Evolutionary conservation across 179 eudicot genomes (phyloP), one percentile per base, ranked within the genome.

Genomic region (Patellifolia procumbens): DNA sequence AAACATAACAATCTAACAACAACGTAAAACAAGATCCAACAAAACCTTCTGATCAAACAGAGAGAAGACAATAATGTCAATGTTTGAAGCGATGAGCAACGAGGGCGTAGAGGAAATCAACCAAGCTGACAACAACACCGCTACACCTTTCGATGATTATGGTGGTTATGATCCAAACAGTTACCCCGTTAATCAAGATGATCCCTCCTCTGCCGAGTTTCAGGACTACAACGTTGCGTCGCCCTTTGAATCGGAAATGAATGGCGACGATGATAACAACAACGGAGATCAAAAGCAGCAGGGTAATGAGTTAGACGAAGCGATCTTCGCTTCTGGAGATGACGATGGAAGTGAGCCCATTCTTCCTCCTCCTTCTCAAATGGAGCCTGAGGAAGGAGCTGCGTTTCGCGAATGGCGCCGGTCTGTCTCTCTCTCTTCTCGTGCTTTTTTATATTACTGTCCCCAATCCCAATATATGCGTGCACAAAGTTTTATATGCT

Each of bases 361-460:
- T 28, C 60, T 79, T 45, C 82, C 78, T 74, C 82, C 82, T 0
- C 82, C 78, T 7, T 66, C 82, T 11, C 70, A 66, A 11, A 79
- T 79, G 82, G 74, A 59, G 2, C 82, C 74, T 10, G 78, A 79
- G 64, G 78, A 74, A 68, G 78, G 78, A 17, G 63, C 78, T 3
- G 74, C 74, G 5, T 79, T 73, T 28, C 82, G 78, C 24, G 74
- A 79, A 53, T 79, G 82, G 82, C 82, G 82, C 17, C 78, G 82
- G 78, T 79, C 20, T 22, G 74, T 62, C 7, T 37, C 48, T 29
- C 72, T 52, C 51, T 34, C n/a, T n/a, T n/a, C n/a, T n/a, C n/a
- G n/a, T n/a, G n/a, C n/a, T n/a, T n/a, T n/a, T n/a, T n/a, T n/a
- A n/a, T n/a, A n/a, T n/a, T n/a, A n/a, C n/a, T n/a, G n/a, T n/a